phyloP scores from a whole-genome alignment of 2,329 filamentous ascomycete species.

The Talaromyces albobiverticillius region DNA sequence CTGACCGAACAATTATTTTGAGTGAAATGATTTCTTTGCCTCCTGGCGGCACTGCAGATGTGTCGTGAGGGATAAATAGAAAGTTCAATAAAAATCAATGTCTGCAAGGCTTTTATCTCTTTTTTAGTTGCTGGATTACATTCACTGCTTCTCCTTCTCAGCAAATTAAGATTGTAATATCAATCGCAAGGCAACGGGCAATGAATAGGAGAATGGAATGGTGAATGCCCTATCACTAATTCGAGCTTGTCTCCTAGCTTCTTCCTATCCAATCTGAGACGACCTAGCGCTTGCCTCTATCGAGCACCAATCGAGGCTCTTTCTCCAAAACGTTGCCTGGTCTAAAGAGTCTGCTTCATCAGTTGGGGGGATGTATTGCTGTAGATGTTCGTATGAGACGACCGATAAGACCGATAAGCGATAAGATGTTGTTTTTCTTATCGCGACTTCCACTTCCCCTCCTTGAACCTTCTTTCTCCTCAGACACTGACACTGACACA shows the following conservation, averaged over 20 bases:
- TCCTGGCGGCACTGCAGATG: conserved; percentile 4
- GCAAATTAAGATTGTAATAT: too few relatives aligned
- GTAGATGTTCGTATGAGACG: background rate
- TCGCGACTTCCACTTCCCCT: background rate
- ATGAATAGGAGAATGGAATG: conserved; percentile 74
- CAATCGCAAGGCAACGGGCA: too few relatives aligned
- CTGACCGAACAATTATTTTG: conserved; percentile 10
- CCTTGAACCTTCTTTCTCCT: background rate
- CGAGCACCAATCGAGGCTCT: conserved; percentile 55
- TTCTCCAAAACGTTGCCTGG: conserved; percentile 48
- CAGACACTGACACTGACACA: background rate
- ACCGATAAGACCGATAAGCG: background rate
- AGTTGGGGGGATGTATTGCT: too few relatives aligned
- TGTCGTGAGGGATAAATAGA: background rate
- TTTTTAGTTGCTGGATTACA: too few relatives aligned
- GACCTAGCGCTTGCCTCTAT: conserved; percentile 50
- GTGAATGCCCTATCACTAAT: conserved; percentile 49
- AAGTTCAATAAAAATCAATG: background rate
- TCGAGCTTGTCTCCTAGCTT: conserved; percentile 38
- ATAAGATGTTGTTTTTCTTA: background rate
- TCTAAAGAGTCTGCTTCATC: too few relatives aligned
- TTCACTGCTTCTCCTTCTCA: too few relatives aligned
- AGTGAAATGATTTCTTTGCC: background rate
- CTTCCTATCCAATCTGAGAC: conserved; percentile 35
- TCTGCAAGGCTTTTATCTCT: background rate